Base-by-base conservation (phyloP, 306 rosid species). In the Crataegus laevigata region DNA sequence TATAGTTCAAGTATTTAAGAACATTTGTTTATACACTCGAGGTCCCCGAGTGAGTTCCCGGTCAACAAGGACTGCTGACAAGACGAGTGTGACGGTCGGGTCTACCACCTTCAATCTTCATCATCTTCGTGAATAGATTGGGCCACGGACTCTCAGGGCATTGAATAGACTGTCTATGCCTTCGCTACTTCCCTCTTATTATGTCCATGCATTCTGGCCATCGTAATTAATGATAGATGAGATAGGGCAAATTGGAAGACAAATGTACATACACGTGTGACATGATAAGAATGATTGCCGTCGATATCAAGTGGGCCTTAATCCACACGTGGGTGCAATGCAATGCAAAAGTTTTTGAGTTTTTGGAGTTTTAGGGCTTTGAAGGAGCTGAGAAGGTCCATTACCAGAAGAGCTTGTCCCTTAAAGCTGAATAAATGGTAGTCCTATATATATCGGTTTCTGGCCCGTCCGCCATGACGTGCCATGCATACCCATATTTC, bases 221-320 rank as follows among this genome's bases (percentile, higher is more conserved):
- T 1, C 32, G 65, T 13, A 59, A 25, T 59, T 59, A 25, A 25
- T 59, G 34, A 59, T 22, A 1, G 65, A 50, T 17, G 8, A 59
- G 15, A 24, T 59, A 25, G 65, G 30, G 18, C 30, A 24, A 58
- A 11, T 59, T 25, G 64, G 64, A 59, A 59, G 64, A 59, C 30
- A 6, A 26, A 61, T 61, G 51, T 32, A 66, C 68, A 47, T 59
- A 69, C 89, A 79, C 88, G 91, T 74, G 91, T 79, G 87, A 71
- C 65, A 77, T 79, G 62, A 25, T 71, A 36, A 65, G 69, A 21
- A 5, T 17, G 30, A 25, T 3, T 11, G 19, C 36, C 11, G 45
- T 19, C 40, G 69, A 65, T 0, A 11, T 63, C 68, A 63, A 34
- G 50, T 21, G 69, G 69, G 69, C 10, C 47, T 32, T 13, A 0